A percentile compares a stretch with the other conserved stretches of the same genome.
Evolutionary conservation across 106 monocot genomes (phyloP).

Genomic region (Dendrobium officinale): DNA sequence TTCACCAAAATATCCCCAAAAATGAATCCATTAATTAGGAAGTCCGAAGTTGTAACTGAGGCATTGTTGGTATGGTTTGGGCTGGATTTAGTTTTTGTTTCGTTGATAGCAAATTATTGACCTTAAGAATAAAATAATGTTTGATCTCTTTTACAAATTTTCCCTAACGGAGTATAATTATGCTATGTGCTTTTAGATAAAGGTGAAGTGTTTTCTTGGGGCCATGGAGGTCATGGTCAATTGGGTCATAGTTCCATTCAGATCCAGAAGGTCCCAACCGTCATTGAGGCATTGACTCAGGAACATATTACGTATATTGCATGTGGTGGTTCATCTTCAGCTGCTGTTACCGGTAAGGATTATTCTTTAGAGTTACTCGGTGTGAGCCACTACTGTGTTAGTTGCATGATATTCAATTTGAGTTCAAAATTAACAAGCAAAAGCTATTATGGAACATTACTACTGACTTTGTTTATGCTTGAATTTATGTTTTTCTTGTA

Average conservation of each 20-base stretch:
- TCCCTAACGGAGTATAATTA: neutral
- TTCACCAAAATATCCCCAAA: neutral
- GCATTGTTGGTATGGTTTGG: neutral
- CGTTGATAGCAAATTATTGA: neutral
- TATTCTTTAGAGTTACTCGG: neutral
- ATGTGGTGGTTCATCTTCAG: conserved; percentile 95
- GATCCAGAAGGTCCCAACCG: conserved; percentile 58
- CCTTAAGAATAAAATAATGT: neutral
- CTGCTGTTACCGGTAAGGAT: conserved; percentile 75
- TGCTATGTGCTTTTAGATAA: conserved; percentile 35
- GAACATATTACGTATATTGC: conserved; percentile 61
- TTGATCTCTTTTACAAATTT: neutral
- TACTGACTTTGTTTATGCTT: too few species aligned
- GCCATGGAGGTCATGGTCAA: conserved; percentile 96
- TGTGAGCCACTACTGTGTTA: neutral
- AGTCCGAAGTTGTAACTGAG: too few species aligned
- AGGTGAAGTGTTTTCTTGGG: conserved; percentile 94
- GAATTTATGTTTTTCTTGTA: too few species aligned
- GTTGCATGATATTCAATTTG: neutral
- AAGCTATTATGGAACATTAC: neutral
- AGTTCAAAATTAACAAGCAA: neutral
- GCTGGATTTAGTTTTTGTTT: neutral
- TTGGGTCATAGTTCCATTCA: conserved; percentile 64
- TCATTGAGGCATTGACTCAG: conserved; percentile 50
- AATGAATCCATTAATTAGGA: neutral